These are phyloP conservation scores for Gynandropsis gynandra DNA, from an alignment of 345 rosid genomes.

Conservation along the genomic window DNA sequence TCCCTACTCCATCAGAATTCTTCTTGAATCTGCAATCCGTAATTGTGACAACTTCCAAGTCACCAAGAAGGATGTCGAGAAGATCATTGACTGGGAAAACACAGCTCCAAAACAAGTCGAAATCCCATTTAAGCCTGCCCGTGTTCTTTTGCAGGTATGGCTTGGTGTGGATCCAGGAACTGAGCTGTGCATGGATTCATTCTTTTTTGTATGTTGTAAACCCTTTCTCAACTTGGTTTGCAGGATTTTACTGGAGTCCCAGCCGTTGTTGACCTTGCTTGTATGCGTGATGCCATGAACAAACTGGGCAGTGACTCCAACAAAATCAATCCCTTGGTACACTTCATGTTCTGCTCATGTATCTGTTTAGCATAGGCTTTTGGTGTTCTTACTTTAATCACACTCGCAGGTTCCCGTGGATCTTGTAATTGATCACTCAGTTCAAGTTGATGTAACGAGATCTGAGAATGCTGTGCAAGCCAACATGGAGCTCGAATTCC, in stretches of 20 bases:
- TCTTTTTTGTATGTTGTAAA: constrained; percentile 2
- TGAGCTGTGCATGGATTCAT: background rate
- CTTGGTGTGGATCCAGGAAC: background rate
- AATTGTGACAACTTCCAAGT: constrained; percentile 83
- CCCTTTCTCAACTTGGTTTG: constrained; percentile 10
- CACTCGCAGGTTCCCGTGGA: constrained; percentile 67
- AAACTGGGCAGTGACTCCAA: constrained; percentile 78
- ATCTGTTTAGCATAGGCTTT: constrained; percentile 5
- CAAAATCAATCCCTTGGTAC: constrained; percentile 88
- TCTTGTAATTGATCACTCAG: constrained; percentile 97
- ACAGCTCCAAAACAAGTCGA: constrained; percentile 66
- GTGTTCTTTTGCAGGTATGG: constrained; percentile 60
- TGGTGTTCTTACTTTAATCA: background rate
- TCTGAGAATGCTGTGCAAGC: constrained; percentile 95
- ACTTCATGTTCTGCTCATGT: background rate
- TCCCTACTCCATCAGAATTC: constrained; percentile 69
- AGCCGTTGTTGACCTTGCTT: constrained; percentile 96
- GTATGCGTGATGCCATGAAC: constrained; percentile 99
- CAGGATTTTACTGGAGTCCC: constrained; percentile 99
- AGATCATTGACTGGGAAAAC: constrained; percentile 83
- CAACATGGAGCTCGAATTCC: constrained; percentile 94
- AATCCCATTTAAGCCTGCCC: constrained; percentile 85
- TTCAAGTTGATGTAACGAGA: constrained; percentile 95
- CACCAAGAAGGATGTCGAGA: constrained; percentile 72
- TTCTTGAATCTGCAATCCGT: constrained; percentile 76